Evolutionary conservation across 2,329 filamentous ascomycete species (phyloP), one percentile per base, ranked within the genome.

Genomic region (Myrmaecium sp.): DNA sequence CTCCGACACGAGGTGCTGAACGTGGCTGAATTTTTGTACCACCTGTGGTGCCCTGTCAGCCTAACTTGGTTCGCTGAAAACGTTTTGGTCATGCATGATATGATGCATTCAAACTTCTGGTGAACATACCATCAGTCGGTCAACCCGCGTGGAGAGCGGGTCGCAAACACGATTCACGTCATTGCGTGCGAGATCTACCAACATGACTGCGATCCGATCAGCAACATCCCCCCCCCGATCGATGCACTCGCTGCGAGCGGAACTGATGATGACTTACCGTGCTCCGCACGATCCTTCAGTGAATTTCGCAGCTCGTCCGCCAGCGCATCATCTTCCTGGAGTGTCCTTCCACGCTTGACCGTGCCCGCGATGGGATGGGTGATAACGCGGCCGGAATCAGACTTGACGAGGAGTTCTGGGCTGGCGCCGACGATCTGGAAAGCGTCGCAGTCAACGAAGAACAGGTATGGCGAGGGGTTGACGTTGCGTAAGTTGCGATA

Each of bases 321-420:
- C 14, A 94, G 69, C 10, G 58, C 60, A 38, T 77, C 72, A 47
- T 98, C 89, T 44, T 94, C 81, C 45, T 81, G 76, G 3, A 72
- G 58, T 2, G 75, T 81, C 43, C 69, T 70, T 33, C 86, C 84
- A 40, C 89, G 72, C 55, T 80, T 83, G 30, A 95, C 83, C 0
- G 89, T 98, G 29, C 89, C 89, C 8, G 89, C 89, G 47, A 98
- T 98, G 5, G 89, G 86, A 52, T 98, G 89, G 14, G 84, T 95
- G 46, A 95, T 82, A 47, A 98, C 78, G 28, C 81, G 69, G 14
- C 83, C 81, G 20, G 66, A 66, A 46, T 93, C 83, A 37, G 78
- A 74, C 57, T 94, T 94, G 44, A 93, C 86, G 23, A 98, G 70
- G 33, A 95, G 69, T 56, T 98, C 89, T 1, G 89, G 89, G 31